These are phyloP conservation scores for Pichia scutulata DNA, from an alignment of 805 yeast genomes.

Conservation along the genomic window DNA sequence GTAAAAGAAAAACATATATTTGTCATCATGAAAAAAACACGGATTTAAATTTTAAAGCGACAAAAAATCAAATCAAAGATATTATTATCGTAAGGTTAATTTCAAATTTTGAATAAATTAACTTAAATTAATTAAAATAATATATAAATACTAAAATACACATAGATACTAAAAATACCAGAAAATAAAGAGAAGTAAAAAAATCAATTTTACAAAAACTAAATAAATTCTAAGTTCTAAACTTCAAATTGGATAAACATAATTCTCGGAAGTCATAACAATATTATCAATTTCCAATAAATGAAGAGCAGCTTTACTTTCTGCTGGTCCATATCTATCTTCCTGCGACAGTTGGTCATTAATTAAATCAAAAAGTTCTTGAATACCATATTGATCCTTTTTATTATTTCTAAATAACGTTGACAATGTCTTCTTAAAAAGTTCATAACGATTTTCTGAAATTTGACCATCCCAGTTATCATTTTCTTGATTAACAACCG, in stretches of 20 bases:
- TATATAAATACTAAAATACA: constrained; percentile 1
- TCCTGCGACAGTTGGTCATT: constrained; percentile 32
- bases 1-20: background rate
- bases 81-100: too few species aligned
- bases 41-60: background rate
- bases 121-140: background rate
- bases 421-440: constrained; percentile 41
- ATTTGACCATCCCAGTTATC: constrained; percentile 29
- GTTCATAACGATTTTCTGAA: constrained; percentile 42
- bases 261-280: constrained; percentile 40
- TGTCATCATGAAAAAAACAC: background rate
- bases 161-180: background rate
- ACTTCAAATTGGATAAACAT: constrained; percentile 38
- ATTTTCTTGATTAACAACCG: constrained; percentile 10
- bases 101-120: background rate
- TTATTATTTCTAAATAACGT: constrained; percentile 32
- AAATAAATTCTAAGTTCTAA: background rate
- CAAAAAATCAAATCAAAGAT: background rate
- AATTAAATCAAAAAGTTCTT: constrained; percentile 18
- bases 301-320: constrained; percentile 36
- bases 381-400: constrained; percentile 29
- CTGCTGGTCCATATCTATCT: constrained; percentile 38
- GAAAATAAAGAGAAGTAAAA: constrained; percentile 1
- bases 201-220: background rate
- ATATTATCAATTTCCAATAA: constrained; percentile 39